Base-by-base conservation (phyloP, 805 yeast species). In the Saturnispora diversa region DNA sequence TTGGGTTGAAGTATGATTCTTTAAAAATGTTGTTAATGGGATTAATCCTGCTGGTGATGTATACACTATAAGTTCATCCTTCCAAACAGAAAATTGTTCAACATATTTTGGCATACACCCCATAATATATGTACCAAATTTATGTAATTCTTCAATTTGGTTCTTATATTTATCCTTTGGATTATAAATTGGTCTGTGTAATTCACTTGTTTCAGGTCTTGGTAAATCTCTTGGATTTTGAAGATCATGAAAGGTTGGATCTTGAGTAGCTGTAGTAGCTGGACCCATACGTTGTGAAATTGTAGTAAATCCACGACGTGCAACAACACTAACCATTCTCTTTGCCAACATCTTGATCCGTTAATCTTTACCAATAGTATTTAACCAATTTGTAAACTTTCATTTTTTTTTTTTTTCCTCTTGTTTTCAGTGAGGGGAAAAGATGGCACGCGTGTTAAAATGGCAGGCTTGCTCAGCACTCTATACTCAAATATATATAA, bases 1-100 rank as follows among this genome's bases (percentile, higher is more conserved):
- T 64, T 85, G 94, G 12, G 86, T 70, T 2, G 94, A 70, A 17
- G 90, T 78, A 62, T 85, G 94, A 60, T 83, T 75, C 52, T 74
- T 75, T 62, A 85, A 68, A 56, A 82, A 85, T 17, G 73, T 62
- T 59, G 79, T 63, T 44, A 77, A 77, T n/a, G 86, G 92, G 49
- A 76, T 68, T 41, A 85, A 60, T 6, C 86, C 88, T 19, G 73
- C 63, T 33, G 95, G 95, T 3, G 86, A 82, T 44, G 81, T 75
- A 59, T 77, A 79, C 38, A 85, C 61, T 32, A 80, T 74, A 59
- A 85, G 73, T 64, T 85, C 95, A 58, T 85, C 94, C 63, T 85
- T 85, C 95, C 94, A 85, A 36, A 85, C 95, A 5, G 84, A 69
- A 53, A 84, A 85, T 59, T 81, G 81, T 65, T 85, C 94, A 47